Percentiles rank a stretch among this genome's conserved stretches.
phyloP scores from a whole-genome alignment of 2,329 filamentous ascomycete genomes.

The Ramichloridium luteum region DNA sequence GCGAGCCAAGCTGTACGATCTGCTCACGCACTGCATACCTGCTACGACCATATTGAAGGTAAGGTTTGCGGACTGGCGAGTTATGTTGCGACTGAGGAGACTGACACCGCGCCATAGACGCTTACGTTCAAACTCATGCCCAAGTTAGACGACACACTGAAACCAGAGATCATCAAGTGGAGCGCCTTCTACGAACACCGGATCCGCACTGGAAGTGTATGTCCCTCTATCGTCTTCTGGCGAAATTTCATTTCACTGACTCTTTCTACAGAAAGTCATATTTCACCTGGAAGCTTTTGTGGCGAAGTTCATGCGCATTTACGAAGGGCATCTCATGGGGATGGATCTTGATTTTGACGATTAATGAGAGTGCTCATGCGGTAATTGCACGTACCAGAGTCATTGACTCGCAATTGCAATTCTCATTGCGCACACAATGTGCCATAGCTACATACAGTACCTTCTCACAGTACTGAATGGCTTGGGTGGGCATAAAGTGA shows the following conservation, averaged over 20 bases:
- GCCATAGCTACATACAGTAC: too few species aligned
- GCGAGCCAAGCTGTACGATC: conserved; percentile 87
- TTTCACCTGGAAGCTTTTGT: conserved; percentile 98
- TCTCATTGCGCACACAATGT: too few species aligned
- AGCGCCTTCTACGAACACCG: conserved; percentile 95
- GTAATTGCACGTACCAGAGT: too few species aligned
- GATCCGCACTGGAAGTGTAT: conserved; percentile 57
- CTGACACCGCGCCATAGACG: conserved; percentile 42
- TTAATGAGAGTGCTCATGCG: too few species aligned
- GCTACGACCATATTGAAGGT: conserved; percentile 83
- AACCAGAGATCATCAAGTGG: conserved; percentile 89
- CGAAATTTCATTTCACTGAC: too few species aligned
- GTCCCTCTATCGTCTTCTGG: too few species aligned
- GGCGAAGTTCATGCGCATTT: conserved; percentile 92
- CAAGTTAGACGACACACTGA: conserved; percentile 76
- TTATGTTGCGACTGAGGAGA: not conserved
- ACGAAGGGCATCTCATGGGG: conserved; percentile 76
- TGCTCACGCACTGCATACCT: conserved; percentile 94
- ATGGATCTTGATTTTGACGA: conserved; percentile 51
- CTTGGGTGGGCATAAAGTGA: too few species aligned
- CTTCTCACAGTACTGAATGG: too few species aligned
- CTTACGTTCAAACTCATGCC: conserved; percentile 86
- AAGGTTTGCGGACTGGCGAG: too few species aligned
- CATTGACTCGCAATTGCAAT: too few species aligned
- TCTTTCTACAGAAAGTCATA: conserved; percentile 63